phyloP scores from a whole-genome alignment of 345 rosid species.

The Carallia pectinifolia region DNA sequence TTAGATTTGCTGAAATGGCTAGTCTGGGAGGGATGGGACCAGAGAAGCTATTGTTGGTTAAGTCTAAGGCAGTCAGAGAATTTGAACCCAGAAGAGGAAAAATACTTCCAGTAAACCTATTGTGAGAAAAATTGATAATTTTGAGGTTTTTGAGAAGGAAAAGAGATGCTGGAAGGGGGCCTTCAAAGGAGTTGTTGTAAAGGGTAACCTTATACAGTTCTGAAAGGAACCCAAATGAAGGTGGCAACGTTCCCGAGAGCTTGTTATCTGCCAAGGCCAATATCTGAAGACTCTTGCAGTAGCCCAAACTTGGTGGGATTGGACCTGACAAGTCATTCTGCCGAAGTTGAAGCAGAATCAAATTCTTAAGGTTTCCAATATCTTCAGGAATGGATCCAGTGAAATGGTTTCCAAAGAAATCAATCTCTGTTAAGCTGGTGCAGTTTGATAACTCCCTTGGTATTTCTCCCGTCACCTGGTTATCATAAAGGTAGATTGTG shows the following conservation, averaged over 20 bases:
- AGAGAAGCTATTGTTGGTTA: conserved; percentile 72
- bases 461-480: conserved; percentile 69
- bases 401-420: conserved; percentile 70
- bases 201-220: conserved; percentile 49
- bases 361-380: conserved; percentile 64
- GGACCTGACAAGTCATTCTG: conserved; percentile 77
- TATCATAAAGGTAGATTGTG: conserved; percentile 58
- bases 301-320: conserved; percentile 74
- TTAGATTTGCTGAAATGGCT: conserved; percentile 53
- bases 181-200: conserved; percentile 78
- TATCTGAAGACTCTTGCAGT: conserved; percentile 55
- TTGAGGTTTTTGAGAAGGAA: conserved; percentile 56
- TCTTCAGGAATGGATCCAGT: conserved; percentile 66
- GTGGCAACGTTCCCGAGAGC: conserved; percentile 71
- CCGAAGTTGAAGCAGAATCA: conserved; percentile 70
- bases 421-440: conserved; percentile 53
- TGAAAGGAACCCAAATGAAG: conserved; percentile 67
- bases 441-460: conserved; percentile 78
- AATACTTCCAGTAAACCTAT: conserved; percentile 62
- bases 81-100: conserved; percentile 61
- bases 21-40: conserved; percentile 58
- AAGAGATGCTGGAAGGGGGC: conserved; percentile 67
- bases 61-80: conserved; percentile 60
- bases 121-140: conserved; percentile 77
- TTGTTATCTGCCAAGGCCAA: conserved; percentile 79